phyloP scores from a whole-genome alignment of 108 stramenopile species.

The Craspedostauros australis region DNA sequence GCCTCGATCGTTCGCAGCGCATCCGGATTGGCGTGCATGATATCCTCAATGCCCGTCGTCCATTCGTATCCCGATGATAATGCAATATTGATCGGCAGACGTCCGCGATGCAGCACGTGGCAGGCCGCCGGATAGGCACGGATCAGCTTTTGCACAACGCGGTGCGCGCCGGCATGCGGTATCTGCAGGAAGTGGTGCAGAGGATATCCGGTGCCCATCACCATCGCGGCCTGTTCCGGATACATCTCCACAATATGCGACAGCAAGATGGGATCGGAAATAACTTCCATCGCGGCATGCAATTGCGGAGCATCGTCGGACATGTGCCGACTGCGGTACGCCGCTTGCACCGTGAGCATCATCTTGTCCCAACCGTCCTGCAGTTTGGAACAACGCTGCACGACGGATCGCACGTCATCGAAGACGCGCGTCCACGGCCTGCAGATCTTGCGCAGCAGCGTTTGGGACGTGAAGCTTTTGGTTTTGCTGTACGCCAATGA shows the following conservation, averaged over 20 bases:
- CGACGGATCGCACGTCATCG: too few species aligned
- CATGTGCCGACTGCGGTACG: neutral
- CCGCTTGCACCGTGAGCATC: neutral
- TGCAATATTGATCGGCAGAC: neutral
- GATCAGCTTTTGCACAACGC: constrained; percentile 1
- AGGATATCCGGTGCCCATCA: constrained; percentile 1
- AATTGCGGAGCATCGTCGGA: neutral
- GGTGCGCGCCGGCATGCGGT: neutral
- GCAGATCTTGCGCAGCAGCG: neutral
- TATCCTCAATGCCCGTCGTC: constrained; percentile 1
- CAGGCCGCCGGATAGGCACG: neutral
- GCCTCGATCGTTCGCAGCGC: neutral
- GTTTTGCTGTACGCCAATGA: neutral
- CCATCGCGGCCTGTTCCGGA: constrained; percentile 4
- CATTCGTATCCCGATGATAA: neutral
- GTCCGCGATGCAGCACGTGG: neutral
- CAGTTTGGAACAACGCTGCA: neutral
- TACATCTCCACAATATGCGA: constrained; percentile 3
- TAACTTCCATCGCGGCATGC: neutral
- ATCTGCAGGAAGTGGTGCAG: neutral
- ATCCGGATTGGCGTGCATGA: neutral
- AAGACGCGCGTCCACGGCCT: constrained; percentile 3
- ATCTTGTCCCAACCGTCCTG: constrained; percentile 1
- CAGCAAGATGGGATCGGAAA: neutral
- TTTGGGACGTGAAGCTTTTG: constrained; percentile 1